Conservation (phyloP, 768 basidiomycete species). For the Termitomyces sp. region DNA sequence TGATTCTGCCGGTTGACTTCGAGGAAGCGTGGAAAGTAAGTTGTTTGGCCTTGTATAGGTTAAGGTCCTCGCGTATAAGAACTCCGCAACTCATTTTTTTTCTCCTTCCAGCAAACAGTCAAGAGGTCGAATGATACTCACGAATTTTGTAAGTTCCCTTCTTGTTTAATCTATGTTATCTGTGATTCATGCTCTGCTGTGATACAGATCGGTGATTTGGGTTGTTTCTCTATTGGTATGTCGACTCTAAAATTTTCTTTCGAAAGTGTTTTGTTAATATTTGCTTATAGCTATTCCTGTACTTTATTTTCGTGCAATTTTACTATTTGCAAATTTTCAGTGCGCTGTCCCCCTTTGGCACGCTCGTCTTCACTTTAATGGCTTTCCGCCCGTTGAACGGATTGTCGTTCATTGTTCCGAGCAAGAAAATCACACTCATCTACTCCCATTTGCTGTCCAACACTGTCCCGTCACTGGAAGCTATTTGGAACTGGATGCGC, state of each 20-base stretch:
- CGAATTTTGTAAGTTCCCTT: slow-evolving; percentile 77
- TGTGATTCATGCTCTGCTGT: not conserved
- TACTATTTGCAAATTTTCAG: slow-evolving; percentile 7
- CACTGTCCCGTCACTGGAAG: slow-evolving; percentile 17
- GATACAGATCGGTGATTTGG: slow-evolving; percentile 32
- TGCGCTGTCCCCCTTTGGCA: not conserved
- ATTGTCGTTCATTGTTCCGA: slow-evolving; percentile 81
- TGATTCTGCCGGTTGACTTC: slow-evolving; percentile 95
- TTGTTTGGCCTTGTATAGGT: slow-evolving; percentile 51
- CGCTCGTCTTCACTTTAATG: slow-evolving; percentile 85
- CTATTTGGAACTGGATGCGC: slow-evolving; percentile 19
- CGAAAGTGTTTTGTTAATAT: not conserved
- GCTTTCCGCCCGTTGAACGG: slow-evolving; percentile 57
- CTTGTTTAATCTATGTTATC: not conserved
- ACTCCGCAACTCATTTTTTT: slow-evolving; percentile 22
- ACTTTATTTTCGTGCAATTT: slow-evolving; percentile 13
- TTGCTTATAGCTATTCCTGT: slow-evolving; percentile 9
- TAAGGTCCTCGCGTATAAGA: slow-evolving; percentile 13
- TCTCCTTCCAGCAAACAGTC: slow-evolving; percentile 77
- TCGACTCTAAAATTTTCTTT: not conserved
- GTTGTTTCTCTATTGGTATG: slow-evolving; percentile 17
- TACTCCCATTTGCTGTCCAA: slow-evolving; percentile 31
- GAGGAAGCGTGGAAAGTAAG: slow-evolving; percentile 99
- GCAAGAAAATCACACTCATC: slow-evolving; percentile 47
- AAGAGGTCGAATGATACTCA: slow-evolving; percentile 94